These are phyloP conservation scores for Asterophora parasitica DNA, from an alignment of 768 basidiomycete genomes.

Conservation along the genomic window DNA sequence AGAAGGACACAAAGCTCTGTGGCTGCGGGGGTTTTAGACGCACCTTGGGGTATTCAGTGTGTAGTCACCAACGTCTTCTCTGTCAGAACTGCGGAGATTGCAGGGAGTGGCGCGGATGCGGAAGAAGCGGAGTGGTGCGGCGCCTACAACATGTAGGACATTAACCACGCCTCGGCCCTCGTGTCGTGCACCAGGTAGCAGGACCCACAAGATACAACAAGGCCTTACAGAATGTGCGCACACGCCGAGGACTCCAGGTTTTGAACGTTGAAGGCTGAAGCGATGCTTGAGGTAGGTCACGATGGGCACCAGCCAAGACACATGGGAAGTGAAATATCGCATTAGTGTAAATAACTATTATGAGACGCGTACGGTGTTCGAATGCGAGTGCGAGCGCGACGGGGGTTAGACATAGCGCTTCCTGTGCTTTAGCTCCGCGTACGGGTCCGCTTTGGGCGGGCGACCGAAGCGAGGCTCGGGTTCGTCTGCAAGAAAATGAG, in stretches of 20 bases:
- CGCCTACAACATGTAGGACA: neutral
- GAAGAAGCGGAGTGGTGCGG: neutral
- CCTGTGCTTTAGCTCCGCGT: slow-evolving; percentile 43
- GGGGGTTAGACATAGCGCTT: slow-evolving; percentile 39
- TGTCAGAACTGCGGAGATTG: neutral
- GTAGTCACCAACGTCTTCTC: neutral
- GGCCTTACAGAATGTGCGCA: neutral
- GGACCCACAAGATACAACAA: neutral
- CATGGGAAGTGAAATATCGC: neutral
- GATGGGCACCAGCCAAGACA: neutral
- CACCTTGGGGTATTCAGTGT: neutral
- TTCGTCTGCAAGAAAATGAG: slow-evolving; percentile 24
- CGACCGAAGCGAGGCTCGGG: slow-evolving; percentile 55
- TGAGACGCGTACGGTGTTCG: neutral
- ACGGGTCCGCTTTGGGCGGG: slow-evolving; percentile 49
- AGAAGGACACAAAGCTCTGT: no score
- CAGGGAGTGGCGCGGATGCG: neutral
- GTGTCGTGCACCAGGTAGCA: neutral
- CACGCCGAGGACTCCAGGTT: neutral
- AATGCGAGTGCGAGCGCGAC: neutral
- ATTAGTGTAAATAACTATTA: slow-evolving; percentile 4
- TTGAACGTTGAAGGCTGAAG: neutral
- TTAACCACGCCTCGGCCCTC: neutral
- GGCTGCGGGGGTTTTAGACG: neutral
- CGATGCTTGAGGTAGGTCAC: neutral